These are phyloP conservation scores for Lactifluus piperatus DNA, from an alignment of 768 basidiomycete genomes.

Conservation along the genomic window DNA sequence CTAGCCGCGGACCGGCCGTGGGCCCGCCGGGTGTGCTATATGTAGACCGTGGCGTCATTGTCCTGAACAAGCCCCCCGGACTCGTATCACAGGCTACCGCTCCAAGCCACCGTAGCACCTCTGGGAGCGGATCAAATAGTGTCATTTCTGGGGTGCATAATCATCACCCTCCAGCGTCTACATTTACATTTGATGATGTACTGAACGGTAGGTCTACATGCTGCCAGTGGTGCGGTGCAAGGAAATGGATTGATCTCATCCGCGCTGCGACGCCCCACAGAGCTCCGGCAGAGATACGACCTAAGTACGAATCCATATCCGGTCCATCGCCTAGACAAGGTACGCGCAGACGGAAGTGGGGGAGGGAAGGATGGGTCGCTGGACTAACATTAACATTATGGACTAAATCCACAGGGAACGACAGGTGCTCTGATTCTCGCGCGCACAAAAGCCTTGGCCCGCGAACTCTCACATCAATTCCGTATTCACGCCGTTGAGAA, in stretches of 20 bases:
- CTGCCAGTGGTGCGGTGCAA: background rate
- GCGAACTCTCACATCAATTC: slow-evolving; percentile 18
- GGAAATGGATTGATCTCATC: background rate
- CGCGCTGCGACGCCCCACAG: background rate
- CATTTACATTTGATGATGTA: background rate
- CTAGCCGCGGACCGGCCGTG: background rate
- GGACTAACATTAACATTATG: no score
- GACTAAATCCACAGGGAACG: slow-evolving; percentile 15
- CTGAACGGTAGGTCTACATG: background rate
- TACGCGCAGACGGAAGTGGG: background rate
- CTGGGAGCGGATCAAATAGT: no score
- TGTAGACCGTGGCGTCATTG: slow-evolving; percentile 17
- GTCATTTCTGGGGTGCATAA: background rate
- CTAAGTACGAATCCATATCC: slow-evolving; percentile 11
- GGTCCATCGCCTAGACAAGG: slow-evolving; percentile 21
- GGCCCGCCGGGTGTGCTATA: slow-evolving; percentile 4
- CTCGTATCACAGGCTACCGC: slow-evolving; percentile 14
- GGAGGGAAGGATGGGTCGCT: no score
- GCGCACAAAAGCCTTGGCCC: slow-evolving; percentile 8
- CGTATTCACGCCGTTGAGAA: slow-evolving; percentile 10
- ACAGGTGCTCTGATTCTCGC: slow-evolving; percentile 18
- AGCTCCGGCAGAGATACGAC: background rate
- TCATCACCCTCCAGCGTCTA: background rate
- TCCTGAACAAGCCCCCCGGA: slow-evolving; percentile 19
- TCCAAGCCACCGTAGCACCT: background rate